Base-by-base conservation (phyloP, 2,329 filamentous ascomycete genomes). In the Arthrobotrys sinensis region DNA sequence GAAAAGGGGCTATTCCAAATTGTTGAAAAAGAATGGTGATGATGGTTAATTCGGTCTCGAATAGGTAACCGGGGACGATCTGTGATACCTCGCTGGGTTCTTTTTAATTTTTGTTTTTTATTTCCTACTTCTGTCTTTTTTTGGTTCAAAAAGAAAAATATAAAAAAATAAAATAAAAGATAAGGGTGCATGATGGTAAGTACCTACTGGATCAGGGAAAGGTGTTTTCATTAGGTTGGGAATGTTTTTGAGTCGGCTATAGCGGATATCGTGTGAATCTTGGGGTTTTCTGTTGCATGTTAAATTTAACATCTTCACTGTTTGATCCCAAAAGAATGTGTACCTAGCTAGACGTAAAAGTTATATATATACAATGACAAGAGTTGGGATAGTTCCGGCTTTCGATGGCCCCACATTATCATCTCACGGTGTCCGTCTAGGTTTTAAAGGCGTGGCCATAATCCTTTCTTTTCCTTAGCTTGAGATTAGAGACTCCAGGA, bases 1-100 rank as follows among this genome's bases (percentile, higher is more conserved):
- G 48, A 28, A 32, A 52, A 52, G 11, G 48, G 45, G n/a, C 45
- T 48, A 48, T 48, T 48, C 45, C 6, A 48, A 21, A 21, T 52
- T 52, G 48, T 32, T 52, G 48, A 52, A 52, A 52, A 52, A 52
- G 48, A 52, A 32, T 52, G 48, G 48, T 52, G 24, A 32, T 52
- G 48, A 32, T 52, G 48, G 21, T 52, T 32, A 52, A 52, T 34
- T 52, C 48, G 48, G 48, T 28, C 48, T 52, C 48, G 24, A 52
- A 52, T 52, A 52, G 48, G 48, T 52, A 34, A 34, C 48, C n/a
- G 48, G 48, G 48, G 24, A 34, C 48, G 48, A 52, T n/a, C 45
- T 21, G 45, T 48, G 45, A 48, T 48, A 24, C 45, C 45, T 21
- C 45, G 45, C 45, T 21, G 45, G 45, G n/a, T 48, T 48, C 45